These are phyloP conservation scores for Paramecium tetraurelia DNA, from an alignment of 73 alveolate genomes.

Conservation along the genomic window DNA sequence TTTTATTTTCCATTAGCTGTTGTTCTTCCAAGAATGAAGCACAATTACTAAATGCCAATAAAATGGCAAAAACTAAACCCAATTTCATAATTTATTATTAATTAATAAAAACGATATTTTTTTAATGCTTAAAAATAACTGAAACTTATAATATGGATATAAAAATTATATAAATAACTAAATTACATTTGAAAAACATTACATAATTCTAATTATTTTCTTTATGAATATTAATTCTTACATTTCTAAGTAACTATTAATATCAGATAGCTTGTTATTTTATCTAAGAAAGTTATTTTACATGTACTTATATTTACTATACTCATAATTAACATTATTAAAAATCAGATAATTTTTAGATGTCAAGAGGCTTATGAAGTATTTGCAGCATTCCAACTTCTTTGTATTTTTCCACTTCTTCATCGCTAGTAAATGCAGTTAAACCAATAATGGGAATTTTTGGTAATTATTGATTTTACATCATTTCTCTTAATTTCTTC, in stretches of 20 bases:
- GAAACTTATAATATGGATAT: too few relatives aligned
- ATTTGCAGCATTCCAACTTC: conserved; percentile 53
- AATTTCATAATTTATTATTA: not conserved
- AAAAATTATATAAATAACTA: too few relatives aligned
- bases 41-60: not conserved
- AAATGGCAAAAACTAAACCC: not conserved
- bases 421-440: conserved; percentile 49
- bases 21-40: conserved; percentile 1
- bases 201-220: too few relatives aligned
- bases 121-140: too few relatives aligned
- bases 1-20: not conserved
- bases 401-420: not conserved
- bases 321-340: not conserved
- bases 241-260: too few relatives aligned
- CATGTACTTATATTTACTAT: not conserved
- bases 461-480: conserved; percentile 33
- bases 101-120: too few relatives aligned
- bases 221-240: too few relatives aligned
- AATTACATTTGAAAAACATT: too few relatives aligned
- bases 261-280: too few relatives aligned
- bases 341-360: conserved; percentile 1
- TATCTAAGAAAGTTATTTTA: too few relatives aligned
- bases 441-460: conserved; percentile 46
- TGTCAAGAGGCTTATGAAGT: conserved; percentile 40
- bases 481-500: conserved; percentile 5